Evolutionary conservation across 2,329 filamentous ascomycete species (phyloP).

Genomic region (Berkeleyomyces rouxiae): DNA sequence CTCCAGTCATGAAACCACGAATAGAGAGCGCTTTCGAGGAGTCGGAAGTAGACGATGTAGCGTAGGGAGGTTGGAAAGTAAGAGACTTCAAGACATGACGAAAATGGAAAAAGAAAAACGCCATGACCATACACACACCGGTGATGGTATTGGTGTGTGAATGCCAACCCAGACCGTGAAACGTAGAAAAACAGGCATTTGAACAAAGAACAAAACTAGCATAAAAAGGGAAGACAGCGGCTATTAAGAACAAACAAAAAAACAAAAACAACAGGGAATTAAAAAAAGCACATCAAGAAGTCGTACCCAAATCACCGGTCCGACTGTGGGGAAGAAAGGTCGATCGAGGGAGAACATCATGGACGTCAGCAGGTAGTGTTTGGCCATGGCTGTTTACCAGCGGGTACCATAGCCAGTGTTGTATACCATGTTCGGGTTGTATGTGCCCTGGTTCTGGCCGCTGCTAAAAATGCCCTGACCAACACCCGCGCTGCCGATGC

Average conservation of each 20-base stretch:
- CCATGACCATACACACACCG: conserved; percentile 7
- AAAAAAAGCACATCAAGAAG: conserved; percentile 8
- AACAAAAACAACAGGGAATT: conserved; percentile 13
- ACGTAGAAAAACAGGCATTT: conserved; percentile 5
- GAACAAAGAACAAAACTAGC: conserved; percentile 15
- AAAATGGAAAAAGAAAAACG: conserved; percentile 2
- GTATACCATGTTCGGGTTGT: conserved; percentile 77
- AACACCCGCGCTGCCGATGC: conserved; percentile 21
- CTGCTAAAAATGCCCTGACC: conserved; percentile 71
- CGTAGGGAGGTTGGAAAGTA: neutral
- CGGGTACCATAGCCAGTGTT: conserved; percentile 11
- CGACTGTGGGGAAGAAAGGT: neutral
- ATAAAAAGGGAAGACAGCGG: conserved; percentile 15
- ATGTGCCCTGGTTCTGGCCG: conserved; percentile 87
- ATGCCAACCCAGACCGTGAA: conserved; percentile 4
- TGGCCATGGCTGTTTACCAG: conserved; percentile 8
- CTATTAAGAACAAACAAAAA: conserved; percentile 15
- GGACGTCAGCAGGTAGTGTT: neutral
- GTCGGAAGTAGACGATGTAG: neutral
- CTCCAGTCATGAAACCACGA: neutral
- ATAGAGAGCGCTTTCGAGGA: neutral
- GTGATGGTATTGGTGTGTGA: conserved; percentile 2
- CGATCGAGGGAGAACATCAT: neutral
- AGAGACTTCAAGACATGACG: neutral
- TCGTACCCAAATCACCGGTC: too few relatives aligned